These are phyloP conservation scores for Leccinum subgranulosum DNA, from an alignment of 768 basidiomycete species.

Conservation along the genomic window DNA sequence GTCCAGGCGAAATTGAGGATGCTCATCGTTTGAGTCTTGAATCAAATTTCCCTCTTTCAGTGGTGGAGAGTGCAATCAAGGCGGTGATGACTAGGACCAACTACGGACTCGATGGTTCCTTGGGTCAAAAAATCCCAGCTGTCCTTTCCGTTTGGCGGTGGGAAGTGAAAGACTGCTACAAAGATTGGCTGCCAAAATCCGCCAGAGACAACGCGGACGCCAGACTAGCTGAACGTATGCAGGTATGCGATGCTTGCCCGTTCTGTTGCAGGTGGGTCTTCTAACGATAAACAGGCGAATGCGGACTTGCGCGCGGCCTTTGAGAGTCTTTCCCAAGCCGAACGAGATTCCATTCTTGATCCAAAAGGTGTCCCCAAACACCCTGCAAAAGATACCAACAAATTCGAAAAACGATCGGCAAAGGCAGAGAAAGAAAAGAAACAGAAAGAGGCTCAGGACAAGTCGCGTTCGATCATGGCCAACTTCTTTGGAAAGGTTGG, in stretches of 20 bases:
- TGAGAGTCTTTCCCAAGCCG: constrained; percentile 52
- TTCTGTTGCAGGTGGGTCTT: neutral
- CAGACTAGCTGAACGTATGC: constrained; percentile 60
- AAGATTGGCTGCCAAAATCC: constrained; percentile 66
- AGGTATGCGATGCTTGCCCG: constrained; percentile 40
- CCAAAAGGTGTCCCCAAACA: constrained; percentile 39
- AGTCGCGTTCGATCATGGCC: constrained; percentile 71
- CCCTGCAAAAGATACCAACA: constrained; percentile 35
- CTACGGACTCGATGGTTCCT: constrained; percentile 65
- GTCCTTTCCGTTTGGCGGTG: constrained; percentile 79
- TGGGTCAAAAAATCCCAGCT: constrained; percentile 54
- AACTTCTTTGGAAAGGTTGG: constrained; percentile 75
- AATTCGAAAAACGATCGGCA: constrained; percentile 50
- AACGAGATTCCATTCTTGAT: constrained; percentile 54
- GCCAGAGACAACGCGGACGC: constrained; percentile 57
- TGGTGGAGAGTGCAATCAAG: constrained; percentile 66
- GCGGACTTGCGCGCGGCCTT: constrained; percentile 53
- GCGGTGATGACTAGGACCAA: constrained; percentile 65
- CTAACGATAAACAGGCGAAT: constrained; percentile 48
- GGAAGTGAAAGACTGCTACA: constrained; percentile 66
- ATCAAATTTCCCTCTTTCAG: constrained; percentile 38
- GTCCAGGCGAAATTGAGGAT: constrained; percentile 53
- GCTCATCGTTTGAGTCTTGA: constrained; percentile 32
- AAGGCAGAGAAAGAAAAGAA: constrained; percentile 72
- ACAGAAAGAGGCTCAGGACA: constrained; percentile 65